Evolutionary conservation across 2,329 filamentous ascomycete species (phyloP), one percentile per base, ranked within the genome.

Genomic region (Exophiala dermatitidis): DNA sequence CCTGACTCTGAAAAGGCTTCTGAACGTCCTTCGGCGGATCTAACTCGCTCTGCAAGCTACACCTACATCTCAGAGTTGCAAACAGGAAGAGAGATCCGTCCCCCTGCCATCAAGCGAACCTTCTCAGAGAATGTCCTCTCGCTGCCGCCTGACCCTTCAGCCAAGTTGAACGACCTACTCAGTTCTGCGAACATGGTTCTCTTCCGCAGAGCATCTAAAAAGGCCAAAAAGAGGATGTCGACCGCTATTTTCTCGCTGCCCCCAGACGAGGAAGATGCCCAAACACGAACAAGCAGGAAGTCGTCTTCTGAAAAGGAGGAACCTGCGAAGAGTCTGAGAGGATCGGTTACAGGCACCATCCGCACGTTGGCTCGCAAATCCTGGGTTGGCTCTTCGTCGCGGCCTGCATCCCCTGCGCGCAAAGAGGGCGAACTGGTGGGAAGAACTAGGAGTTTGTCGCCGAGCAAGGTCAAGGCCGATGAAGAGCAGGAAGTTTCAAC

Each of bases 21-120:
- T 47, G 46, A 46, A n/a, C 38, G 32, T 36, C 46, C 37, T 47
- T 29, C 48, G 4, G 28, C 44, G 12, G 63, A 66, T 37, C 60
- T 82, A 31, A 74, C 75, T 30, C 74, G 79, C 52, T 75, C 80
- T 45, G 80, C 80, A 32, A 83, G 80, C 62, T 82, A 79, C 66
- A 79, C 76, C 44, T 74, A 77, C 59, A 65, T 82, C n/a, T 72
- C 76, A 2, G 67, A 63, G 30, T 64, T 72, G 12, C 57, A 69
- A 30, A 41, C 38, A 41, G 38, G 38, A 41, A 62, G 66, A 30
- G 69, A 66, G 37, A 59, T 67, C 33, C 59, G 51, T 37, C 60
- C 67, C 3, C 63, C 71, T 46, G 65, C 66, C 42, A 67, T 79
- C 56, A 74, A 77, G 60, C 72, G 74, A 52, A 77, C 72, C 31